These are phyloP conservation scores for Colletotrichum sidae DNA, from an alignment of 2,329 filamentous ascomycete species.

Conservation along the genomic window DNA sequence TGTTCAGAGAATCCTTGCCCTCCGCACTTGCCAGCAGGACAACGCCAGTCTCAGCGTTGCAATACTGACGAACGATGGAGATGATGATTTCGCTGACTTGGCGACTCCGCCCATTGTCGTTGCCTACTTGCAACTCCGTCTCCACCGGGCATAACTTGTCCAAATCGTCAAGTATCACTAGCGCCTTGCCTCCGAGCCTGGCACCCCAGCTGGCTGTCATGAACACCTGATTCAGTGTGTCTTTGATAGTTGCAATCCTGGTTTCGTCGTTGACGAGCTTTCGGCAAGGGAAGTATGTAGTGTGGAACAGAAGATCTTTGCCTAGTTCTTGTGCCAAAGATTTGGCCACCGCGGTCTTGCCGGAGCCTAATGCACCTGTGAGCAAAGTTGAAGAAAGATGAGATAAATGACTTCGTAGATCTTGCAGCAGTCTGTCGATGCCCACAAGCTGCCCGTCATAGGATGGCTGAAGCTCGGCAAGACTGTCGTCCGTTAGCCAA, in stretches of 20 bases:
- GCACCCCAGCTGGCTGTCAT: conserved; percentile 93
- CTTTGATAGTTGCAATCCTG: conserved; percentile 89
- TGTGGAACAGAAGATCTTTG: conserved; percentile 80
- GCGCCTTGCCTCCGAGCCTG: conserved; percentile 81
- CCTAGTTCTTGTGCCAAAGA: conserved; percentile 80
- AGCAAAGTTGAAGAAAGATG: conserved; percentile 91
- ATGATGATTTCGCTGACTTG: conserved; percentile 92
- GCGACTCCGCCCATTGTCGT: conserved; percentile 91
- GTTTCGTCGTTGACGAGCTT: conserved; percentile 93
- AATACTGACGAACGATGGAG: conserved; percentile 86
- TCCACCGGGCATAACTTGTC: conserved; percentile 94
- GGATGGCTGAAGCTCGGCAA: conserved; percentile 67
- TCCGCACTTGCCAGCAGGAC: conserved; percentile 92
- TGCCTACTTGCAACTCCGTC: conserved; percentile 92
- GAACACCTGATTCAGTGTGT: conserved; percentile 85
- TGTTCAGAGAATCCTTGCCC: conserved; percentile 92
- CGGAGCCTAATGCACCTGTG: conserved; percentile 88
- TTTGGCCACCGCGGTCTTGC: conserved; percentile 86
- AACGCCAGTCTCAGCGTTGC: conserved; percentile 81
- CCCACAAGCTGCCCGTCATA: conserved; percentile 78
- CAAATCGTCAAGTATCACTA: conserved; percentile 92
- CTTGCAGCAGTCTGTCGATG: conserved; percentile 80
- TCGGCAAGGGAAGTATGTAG: conserved; percentile 86
- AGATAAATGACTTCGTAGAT: conserved; percentile 80
- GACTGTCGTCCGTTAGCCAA: conserved; percentile 59